phyloP scores from a whole-genome alignment of 2,329 filamentous ascomycete genomes.

The Aspergillus unguis region DNA sequence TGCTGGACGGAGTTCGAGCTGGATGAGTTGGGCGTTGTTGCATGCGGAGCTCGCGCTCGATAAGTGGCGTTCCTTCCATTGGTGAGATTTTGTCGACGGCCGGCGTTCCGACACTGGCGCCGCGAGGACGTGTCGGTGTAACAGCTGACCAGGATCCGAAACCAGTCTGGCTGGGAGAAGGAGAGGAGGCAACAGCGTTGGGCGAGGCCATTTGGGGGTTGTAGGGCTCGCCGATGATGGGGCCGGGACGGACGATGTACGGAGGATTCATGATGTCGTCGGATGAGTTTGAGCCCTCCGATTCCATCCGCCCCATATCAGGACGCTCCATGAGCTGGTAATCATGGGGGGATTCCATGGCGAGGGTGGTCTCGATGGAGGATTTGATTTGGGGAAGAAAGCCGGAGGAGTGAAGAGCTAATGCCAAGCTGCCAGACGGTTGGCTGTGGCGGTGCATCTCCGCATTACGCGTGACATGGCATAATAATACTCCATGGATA shows the following conservation, averaged over 20 bases:
- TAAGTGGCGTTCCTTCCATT: conserved; percentile 27
- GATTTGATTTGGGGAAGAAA: background rate
- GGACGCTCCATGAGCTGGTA: conserved; percentile 42
- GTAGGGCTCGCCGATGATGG: conserved; percentile 31
- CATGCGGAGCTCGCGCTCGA: conserved; percentile 45
- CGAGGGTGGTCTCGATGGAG: conserved; percentile 6
- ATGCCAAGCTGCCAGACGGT: background rate
- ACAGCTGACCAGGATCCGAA: conserved; percentile 36
- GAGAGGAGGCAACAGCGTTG: conserved; percentile 34
- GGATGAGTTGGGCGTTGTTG: conserved; percentile 68
- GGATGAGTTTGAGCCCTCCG: conserved; percentile 41
- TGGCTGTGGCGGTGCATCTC: background rate
- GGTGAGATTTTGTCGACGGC: conserved; percentile 39
- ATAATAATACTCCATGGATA: no score
- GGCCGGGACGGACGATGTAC: conserved; percentile 31
- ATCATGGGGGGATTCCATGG: conserved; percentile 22
- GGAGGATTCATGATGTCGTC: conserved; percentile 39
- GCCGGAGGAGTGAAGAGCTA: background rate
- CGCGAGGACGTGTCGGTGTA: conserved; percentile 40
- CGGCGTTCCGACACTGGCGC: conserved; percentile 39
- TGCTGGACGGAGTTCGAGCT: conserved; percentile 71
- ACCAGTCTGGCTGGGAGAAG: conserved; percentile 26
- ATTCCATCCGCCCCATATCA: conserved; percentile 40
- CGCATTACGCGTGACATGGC: background rate
- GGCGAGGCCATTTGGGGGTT: conserved; percentile 30